Percentiles rank a stretch among this genome's conserved stretches.
Conservation (phyloP, 768 basidiomycete genomes). For the Clitopilus passeckerianus region DNA sequence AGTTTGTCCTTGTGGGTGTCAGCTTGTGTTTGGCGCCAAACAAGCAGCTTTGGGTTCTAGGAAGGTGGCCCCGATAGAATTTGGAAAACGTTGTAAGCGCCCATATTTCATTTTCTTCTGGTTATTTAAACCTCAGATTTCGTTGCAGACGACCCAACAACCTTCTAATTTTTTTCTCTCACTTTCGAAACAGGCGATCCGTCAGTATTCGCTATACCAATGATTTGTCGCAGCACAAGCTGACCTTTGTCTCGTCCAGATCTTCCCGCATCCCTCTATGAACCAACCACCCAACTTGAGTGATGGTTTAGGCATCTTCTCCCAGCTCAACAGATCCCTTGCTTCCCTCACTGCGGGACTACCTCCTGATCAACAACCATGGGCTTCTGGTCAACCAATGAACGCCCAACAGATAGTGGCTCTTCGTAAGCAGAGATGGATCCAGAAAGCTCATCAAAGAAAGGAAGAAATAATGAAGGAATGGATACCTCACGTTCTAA, state of each 20-base stretch:
- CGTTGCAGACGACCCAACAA: constrained; percentile 1
- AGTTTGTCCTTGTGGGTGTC: constrained; percentile 33
- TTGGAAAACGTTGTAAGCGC: constrained; percentile 13
- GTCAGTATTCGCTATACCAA: not conserved
- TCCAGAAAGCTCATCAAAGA: constrained; percentile 2
- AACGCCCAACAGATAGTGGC: not conserved
- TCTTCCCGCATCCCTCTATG: not conserved
- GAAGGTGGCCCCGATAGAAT: not conserved
- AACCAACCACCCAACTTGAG: not conserved
- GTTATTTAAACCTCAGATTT: constrained; percentile 3
- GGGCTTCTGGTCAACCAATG: not conserved
- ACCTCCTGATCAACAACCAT: not conserved
- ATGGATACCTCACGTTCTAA: constrained; percentile 14
- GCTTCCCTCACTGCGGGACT: not conserved
- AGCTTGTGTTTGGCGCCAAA: constrained; percentile 29
- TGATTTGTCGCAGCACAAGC: not conserved
- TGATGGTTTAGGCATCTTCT: not conserved
- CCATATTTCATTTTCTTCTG: constrained; percentile 11
- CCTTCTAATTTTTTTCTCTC: not conserved
- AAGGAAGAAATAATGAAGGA: constrained; percentile 4
- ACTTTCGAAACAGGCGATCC: not conserved
- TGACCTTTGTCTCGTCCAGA: not conserved
- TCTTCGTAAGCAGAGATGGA: constrained; percentile 2
- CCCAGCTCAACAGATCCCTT: not conserved
- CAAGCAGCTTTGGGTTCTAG: constrained; percentile 21